Percentiles rank a stretch among this genome's conserved stretches.
phyloP scores from a whole-genome alignment of 1,284 basidiomycete genomes.

The Uromyces viciae-fabae region DNA sequence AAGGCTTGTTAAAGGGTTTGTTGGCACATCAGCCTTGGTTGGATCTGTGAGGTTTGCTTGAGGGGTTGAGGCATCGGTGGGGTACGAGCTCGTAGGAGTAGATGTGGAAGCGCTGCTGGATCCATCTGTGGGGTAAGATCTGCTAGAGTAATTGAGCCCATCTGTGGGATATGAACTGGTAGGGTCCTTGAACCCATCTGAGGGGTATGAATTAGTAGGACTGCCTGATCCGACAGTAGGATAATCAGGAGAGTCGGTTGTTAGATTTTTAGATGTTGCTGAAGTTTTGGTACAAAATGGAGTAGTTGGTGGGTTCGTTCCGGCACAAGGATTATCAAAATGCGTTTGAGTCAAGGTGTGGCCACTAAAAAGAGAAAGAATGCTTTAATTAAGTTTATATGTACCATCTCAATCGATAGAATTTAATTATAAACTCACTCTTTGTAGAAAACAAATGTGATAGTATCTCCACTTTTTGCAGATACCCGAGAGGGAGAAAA shows the following conservation, averaged over 20 bases:
- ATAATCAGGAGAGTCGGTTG: neutral
- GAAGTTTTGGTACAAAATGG: slow-evolving; percentile 22
- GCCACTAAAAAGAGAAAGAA: neutral
- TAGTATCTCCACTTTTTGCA: slow-evolving; percentile 36
- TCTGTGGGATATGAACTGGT: neutral
- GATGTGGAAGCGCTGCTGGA: neutral
- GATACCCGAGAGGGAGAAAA: slow-evolving; percentile 24
- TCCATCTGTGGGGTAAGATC: neutral
- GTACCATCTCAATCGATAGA: neutral
- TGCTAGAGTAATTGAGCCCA: neutral
- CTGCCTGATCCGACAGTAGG: slow-evolving; percentile 1
- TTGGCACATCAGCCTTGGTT: neutral
- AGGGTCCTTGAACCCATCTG: neutral
- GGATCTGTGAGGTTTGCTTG: neutral
- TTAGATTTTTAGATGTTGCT: neutral
- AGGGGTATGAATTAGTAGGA: no score
- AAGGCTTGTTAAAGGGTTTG: neutral
- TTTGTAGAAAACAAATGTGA: slow-evolving; percentile 36
- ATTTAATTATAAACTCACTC: slow-evolving; percentile 9
- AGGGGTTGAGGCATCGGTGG: neutral
- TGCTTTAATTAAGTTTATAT: neutral
- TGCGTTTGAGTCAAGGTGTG: slow-evolving; percentile 44
- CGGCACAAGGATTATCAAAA: slow-evolving; percentile 40
- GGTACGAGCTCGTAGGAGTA: neutral
- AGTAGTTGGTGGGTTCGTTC: slow-evolving; percentile 22